Evolutionary conservation across 179 eudicot genomes (phyloP), one percentile per base, ranked within the genome.

Genomic region (Nepenthes alata): DNA sequence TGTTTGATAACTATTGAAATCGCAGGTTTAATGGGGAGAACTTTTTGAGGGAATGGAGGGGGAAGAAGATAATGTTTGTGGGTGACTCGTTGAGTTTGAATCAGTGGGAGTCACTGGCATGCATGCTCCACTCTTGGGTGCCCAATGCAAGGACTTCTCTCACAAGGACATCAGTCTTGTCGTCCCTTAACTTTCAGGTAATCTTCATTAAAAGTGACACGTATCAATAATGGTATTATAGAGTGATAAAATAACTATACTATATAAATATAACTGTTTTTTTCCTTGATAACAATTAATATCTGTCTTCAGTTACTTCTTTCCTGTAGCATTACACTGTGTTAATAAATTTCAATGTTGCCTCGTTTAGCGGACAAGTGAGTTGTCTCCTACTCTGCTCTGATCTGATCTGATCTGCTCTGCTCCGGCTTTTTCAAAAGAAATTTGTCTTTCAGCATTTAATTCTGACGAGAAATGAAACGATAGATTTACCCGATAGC

Each of bases 51-150:
- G 81, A 78, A 71, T 84, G 84, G 88, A 81, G 80, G 25, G 96
- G 98, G 68, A 91, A 91, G 81, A 91, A 80, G 81, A 86, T 89
- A 10, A 89, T 89, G 95, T 86, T 91, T 70, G 96, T 88, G 54
- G 98, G 96, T 35, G 96, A 91, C 63, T 91, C 96, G 13, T 66
- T 89, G 79, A 88, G 87, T 74, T 62, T 79, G 73, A 91, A 91
- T 62, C 83, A 79, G 66, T 91, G 89, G 89, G 75, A 80, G 50
- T 86, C 95, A 0, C 39, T 91, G 60, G 81, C 76, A 15, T 91
- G 98, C 75, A 70, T 91, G 86, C 67, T 91, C 39, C 83, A 91
- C 73, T 80, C 96, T 7, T 80, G 82, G 77, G 85, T 83, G 48
- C 98, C 98, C 0, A 81, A 78, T 58, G 65, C 89, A 13, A 86